These are phyloP conservation scores for Gossypium gossypioides DNA, from an alignment of 441 rosid species.

Conservation along the genomic window DNA sequence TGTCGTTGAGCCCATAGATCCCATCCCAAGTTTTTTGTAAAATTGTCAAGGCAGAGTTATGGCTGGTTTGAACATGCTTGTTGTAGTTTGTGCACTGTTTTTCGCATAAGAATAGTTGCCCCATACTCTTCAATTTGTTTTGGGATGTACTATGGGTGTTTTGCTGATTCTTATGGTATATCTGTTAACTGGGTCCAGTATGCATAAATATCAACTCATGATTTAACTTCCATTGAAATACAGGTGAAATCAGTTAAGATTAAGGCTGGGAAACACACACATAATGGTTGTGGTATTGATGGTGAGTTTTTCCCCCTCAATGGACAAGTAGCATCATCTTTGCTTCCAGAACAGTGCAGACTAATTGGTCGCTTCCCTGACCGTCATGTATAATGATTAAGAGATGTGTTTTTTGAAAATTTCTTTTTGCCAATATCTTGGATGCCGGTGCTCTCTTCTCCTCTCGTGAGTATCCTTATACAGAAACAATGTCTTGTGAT, in stretches of 20 bases:
- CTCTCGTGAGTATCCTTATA: slow-evolving; percentile 15
- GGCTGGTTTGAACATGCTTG: background rate
- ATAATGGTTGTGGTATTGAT: slow-evolving; percentile 83
- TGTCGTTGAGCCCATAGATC: background rate
- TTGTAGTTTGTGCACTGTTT: background rate
- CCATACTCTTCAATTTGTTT: background rate
- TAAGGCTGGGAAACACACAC: slow-evolving; percentile 65
- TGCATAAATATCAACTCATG: background rate
- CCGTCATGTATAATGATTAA: slow-evolving; percentile 28
- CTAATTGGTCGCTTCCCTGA: slow-evolving; percentile 61
- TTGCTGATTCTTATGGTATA: background rate
- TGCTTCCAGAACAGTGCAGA: slow-evolving; percentile 94
- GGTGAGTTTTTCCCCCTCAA: slow-evolving; percentile 83
- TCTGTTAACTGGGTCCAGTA: background rate
- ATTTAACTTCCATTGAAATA: slow-evolving; percentile 12
- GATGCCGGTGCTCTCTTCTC: slow-evolving; percentile 8
- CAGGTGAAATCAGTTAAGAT: slow-evolving; percentile 89
- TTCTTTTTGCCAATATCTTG: slow-evolving; percentile 12
- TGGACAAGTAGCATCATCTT: slow-evolving; percentile 67
- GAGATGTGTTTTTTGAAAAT: slow-evolving; percentile 1
- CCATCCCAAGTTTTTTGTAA: background rate
- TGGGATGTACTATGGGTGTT: background rate
- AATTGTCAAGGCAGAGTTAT: background rate
- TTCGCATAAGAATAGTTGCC: background rate
- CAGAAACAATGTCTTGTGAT: slow-evolving; percentile 12